A percentile compares a stretch with the other conserved stretches of the same genome.
These are phyloP conservation scores for Colletotrichum horii DNA, from an alignment of 2,329 filamentous ascomycete genomes.

Conservation along the genomic window DNA sequence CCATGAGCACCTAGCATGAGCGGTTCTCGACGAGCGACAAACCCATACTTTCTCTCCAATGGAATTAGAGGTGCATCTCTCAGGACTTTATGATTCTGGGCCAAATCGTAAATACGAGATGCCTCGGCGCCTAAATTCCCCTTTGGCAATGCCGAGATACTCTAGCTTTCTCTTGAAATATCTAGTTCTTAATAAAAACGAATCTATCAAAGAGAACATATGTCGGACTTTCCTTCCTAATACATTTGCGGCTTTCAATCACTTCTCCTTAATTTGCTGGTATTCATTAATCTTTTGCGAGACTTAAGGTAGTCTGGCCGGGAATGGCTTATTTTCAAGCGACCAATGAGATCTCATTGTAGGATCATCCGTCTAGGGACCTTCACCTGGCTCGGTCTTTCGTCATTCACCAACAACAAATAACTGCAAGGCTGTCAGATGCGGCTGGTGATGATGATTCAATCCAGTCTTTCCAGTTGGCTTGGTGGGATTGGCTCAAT, in stretches of 20 bases:
- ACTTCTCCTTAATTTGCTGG: rapidly evolving
- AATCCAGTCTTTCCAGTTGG: background rate
- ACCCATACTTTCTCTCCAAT: background rate
- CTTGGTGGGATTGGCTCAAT: background rate
- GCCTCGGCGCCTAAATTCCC: background rate
- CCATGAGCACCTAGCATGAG: rapidly evolving
- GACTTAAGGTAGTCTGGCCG: too few relatives aligned
- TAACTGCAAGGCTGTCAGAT: background rate
- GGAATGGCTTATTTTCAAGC: background rate
- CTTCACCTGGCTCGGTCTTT: rapidly evolving
- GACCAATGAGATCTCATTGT: background rate
- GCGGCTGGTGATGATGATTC: background rate
- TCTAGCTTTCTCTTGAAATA: background rate
- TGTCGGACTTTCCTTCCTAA: background rate
- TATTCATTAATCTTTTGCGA: rapidly evolving
- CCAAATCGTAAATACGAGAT: rapidly evolving
- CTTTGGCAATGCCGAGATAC: rapidly evolving
- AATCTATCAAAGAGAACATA: background rate
- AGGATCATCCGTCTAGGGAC: background rate
- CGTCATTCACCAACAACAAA: background rate
- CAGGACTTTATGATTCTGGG: too few relatives aligned
- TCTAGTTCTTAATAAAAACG: rapidly evolving
- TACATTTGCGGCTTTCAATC: rapidly evolving
- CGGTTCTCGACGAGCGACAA: rapidly evolving
- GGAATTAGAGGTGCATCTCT: too few relatives aligned